Conservation (phyloP, 352 stramenopile genomes). For the Globisporangium spinosum region DNA sequence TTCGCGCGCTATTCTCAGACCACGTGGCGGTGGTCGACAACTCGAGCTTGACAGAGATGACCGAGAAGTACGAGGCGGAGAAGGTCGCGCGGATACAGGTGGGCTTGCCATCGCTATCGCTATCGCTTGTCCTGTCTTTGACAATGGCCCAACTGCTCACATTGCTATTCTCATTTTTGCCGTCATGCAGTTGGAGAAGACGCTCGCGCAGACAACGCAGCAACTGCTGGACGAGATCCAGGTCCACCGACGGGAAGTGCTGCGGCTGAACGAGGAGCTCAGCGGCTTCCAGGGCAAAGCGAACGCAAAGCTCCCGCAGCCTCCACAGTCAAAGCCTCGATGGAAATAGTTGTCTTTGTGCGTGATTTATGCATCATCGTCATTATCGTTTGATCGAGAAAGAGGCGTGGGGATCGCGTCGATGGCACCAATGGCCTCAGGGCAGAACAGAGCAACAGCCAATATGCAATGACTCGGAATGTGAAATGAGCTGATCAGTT, state of each 20-base stretch:
- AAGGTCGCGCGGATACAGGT: slow-evolving; percentile 35
- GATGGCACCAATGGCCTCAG: neutral
- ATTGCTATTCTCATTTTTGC: neutral
- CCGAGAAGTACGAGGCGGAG: slow-evolving; percentile 54
- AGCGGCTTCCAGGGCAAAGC: neutral
- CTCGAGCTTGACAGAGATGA: slow-evolving; percentile 20
- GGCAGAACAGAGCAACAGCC: neutral
- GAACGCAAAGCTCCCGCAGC: neutral
- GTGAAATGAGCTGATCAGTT: neutral
- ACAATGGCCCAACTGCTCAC: neutral
- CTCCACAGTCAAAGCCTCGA: neutral
- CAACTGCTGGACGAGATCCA: slow-evolving; percentile 4
- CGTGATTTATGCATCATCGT: neutral
- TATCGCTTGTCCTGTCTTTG: neutral
- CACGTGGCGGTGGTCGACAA: slow-evolving; percentile 43
- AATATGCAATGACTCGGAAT: neutral
- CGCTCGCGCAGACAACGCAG: slow-evolving; percentile 3
- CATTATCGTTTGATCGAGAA: neutral
- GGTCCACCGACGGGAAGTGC: neutral
- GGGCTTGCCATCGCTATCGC: neutral
- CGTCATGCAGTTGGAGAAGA: neutral
- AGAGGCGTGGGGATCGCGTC: neutral
- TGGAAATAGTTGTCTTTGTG: neutral
- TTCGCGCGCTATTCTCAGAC: slow-evolving; percentile 58
- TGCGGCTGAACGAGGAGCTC: neutral